Conservation (phyloP, 2,329 filamentous ascomycete genomes). For the Monilinia aucupariae region DNA sequence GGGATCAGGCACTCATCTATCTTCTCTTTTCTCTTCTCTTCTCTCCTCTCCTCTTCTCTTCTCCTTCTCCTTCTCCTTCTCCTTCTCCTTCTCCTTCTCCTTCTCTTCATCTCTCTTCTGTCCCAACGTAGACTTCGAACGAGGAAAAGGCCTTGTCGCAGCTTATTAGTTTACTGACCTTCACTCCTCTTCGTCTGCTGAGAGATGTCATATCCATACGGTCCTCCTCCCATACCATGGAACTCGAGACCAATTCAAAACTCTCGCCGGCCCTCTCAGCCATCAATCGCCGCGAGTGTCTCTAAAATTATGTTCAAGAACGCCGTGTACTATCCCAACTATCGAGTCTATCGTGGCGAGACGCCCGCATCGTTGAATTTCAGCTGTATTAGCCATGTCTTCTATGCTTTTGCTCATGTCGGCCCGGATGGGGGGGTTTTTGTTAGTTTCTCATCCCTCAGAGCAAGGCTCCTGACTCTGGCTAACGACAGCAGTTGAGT, state of each 20-base stretch:
- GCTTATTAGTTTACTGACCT: background rate
- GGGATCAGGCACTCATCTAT: background rate
- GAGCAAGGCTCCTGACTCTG: background rate
- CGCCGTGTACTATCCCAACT: constrained; percentile 81
- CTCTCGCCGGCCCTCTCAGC: constrained; percentile 31
- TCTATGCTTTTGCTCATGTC: constrained; percentile 77
- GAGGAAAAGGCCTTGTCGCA: background rate
- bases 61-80: too few species aligned
- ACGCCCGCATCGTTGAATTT: constrained; percentile 70
- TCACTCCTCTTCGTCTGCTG: background rate
- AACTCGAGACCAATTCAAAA: constrained; percentile 26
- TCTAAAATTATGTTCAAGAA: constrained; percentile 57
- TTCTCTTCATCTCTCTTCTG: background rate
- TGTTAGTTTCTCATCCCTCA: constrained; percentile 47
- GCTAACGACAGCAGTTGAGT: constrained; percentile 52
- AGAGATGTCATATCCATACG: constrained; percentile 28
- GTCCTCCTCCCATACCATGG: constrained; percentile 29
- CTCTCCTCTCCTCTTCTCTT: too few species aligned
- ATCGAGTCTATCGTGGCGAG: constrained; percentile 65
- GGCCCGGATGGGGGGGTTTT: constrained; percentile 67
- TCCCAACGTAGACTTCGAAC: background rate
- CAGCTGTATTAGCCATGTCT: constrained; percentile 72
- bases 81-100: too few species aligned
- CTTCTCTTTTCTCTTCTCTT: too few species aligned
- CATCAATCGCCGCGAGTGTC: constrained; percentile 31